These are phyloP conservation scores for Amanita muscaria DNA, from an alignment of 768 basidiomycete species.

Conservation along the genomic window DNA sequence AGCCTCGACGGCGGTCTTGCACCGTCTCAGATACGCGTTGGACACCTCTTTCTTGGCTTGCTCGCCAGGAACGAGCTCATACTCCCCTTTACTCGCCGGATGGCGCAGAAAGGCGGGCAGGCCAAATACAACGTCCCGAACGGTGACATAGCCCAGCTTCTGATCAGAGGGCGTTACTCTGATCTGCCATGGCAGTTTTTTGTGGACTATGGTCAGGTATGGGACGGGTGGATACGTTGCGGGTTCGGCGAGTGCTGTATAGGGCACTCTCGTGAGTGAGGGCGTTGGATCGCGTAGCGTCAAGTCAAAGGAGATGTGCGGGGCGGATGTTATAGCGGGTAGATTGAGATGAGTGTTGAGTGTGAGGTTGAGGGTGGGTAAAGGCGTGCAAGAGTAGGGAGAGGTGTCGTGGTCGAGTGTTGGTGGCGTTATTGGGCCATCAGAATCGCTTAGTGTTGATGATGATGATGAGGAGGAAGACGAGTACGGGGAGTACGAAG, in stretches of 20 bases:
- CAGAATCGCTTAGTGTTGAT: constrained; percentile 11
- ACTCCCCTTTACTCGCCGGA: constrained; percentile 32
- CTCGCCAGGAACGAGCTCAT: constrained; percentile 23
- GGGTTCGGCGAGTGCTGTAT: constrained; percentile 1
- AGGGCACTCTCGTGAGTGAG: not conserved
- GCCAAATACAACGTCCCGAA: constrained; percentile 38
- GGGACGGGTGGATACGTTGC: constrained; percentile 5
- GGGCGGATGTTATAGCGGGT: not conserved
- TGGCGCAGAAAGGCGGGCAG: constrained; percentile 36
- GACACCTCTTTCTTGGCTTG: constrained; percentile 24
- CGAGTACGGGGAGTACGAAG: constrained; percentile 13
- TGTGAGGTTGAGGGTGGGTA: constrained; percentile 10
- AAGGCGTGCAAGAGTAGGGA: constrained; percentile 11
- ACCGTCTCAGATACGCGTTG: constrained; percentile 34
- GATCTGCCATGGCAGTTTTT: constrained; percentile 6
- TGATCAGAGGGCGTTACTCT: constrained; percentile 8
- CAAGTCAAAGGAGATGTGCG: not conserved
- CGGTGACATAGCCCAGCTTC: constrained; percentile 20
- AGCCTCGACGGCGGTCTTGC: constrained; percentile 21
- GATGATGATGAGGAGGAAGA: constrained; percentile 12
- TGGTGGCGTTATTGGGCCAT: constrained; percentile 12
- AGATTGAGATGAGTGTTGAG: constrained; percentile 12
- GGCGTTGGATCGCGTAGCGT: not conserved
- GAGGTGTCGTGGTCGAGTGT: constrained; percentile 12
- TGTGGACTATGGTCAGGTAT: constrained; percentile 1